Evolutionary conservation across 164 flowering plant species (phyloP).

Genomic region (Protea cynaroides): DNA sequence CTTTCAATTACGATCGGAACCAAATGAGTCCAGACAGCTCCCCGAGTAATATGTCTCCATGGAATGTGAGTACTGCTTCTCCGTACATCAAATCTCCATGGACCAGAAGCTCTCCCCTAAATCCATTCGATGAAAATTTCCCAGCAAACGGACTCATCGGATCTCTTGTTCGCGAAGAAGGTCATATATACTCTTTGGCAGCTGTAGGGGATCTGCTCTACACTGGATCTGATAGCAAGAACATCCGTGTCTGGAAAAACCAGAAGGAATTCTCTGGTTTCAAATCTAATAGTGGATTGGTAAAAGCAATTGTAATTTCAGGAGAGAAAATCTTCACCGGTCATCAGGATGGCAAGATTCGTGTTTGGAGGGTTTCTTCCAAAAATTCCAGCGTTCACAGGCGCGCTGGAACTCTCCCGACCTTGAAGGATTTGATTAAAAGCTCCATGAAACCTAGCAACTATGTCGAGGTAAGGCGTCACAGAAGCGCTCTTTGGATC

Average conservation of each 20-base stretch:
- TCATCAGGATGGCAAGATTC: slow-evolving; percentile 87
- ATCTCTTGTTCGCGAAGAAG: slow-evolving; percentile 79
- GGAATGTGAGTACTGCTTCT: slow-evolving; percentile 29
- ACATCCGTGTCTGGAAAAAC: slow-evolving; percentile 84
- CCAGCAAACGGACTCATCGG: slow-evolving; percentile 40
- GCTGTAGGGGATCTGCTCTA: slow-evolving; percentile 57
- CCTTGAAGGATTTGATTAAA: slow-evolving; percentile 53
- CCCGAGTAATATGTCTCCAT: slow-evolving; percentile 41
- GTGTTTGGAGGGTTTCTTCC: slow-evolving; percentile 61
- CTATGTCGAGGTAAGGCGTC: slow-evolving; percentile 53
- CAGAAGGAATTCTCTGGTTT: slow-evolving; percentile 61
- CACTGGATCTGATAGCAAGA: slow-evolving; percentile 96
- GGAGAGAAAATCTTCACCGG: slow-evolving; percentile 75
- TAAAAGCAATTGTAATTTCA: slow-evolving; percentile 68
- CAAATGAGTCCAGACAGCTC: slow-evolving; percentile 28
- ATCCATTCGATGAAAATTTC: slow-evolving; percentile 20
- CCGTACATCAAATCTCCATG: slow-evolving; percentile 42
- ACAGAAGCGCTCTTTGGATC: slow-evolving; percentile 60
- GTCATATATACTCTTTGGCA: slow-evolving; percentile 75
- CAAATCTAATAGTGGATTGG: slow-evolving; percentile 76
- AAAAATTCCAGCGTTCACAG: slow-evolving; percentile 45
- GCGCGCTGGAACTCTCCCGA: slow-evolving; percentile 59
- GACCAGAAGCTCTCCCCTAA: slow-evolving; percentile 15
- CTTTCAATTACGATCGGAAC: slow-evolving; percentile 8
- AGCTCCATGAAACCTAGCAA: slow-evolving; percentile 64